These are phyloP conservation scores for Malassezia japonica DNA, from an alignment of 1,284 basidiomycete species.

Conservation along the genomic window DNA sequence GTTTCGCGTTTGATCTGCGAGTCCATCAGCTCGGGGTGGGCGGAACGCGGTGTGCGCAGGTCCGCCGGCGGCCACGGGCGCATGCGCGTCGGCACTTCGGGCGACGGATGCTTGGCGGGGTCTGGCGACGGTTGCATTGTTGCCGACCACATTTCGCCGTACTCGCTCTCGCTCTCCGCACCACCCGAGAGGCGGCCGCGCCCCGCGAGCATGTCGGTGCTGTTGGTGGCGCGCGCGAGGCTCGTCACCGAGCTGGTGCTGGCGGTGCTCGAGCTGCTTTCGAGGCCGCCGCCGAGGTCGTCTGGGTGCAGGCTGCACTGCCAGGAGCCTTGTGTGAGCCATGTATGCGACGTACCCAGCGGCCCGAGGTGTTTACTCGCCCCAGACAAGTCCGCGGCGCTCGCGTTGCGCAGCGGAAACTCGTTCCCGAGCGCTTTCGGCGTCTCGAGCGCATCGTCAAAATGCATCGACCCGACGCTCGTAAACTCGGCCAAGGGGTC, in stretches of 20 bases:
- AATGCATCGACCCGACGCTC: neutral
- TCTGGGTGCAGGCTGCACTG: constrained; percentile 6
- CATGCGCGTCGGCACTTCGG: neutral
- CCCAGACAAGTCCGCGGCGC: neutral
- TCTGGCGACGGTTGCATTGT: neutral
- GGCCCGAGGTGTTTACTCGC: neutral
- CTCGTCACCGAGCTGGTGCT: constrained; percentile 10
- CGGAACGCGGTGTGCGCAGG: neutral
- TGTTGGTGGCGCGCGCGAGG: neutral
- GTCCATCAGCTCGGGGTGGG: too few species aligned
- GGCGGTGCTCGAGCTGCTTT: constrained; percentile 11
- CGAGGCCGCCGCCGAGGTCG: constrained; percentile 5
- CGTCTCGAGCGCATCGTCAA: constrained; percentile 6
- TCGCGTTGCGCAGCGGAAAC: neutral
- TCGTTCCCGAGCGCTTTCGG: neutral
- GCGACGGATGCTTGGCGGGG: neutral
- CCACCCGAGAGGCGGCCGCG: neutral
- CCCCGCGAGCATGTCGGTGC: neutral
- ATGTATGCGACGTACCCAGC: neutral
- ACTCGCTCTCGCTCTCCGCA: constrained; percentile 7
- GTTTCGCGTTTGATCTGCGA: too few species aligned
- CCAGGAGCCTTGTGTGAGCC: neutral
- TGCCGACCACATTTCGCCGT: constrained; percentile 3
- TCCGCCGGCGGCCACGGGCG: neutral
- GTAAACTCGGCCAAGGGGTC: constrained; percentile 1